These are phyloP conservation scores for Alternaria hordeiaustralica DNA, from an alignment of 2,329 filamentous ascomycete genomes.

Conservation along the genomic window DNA sequence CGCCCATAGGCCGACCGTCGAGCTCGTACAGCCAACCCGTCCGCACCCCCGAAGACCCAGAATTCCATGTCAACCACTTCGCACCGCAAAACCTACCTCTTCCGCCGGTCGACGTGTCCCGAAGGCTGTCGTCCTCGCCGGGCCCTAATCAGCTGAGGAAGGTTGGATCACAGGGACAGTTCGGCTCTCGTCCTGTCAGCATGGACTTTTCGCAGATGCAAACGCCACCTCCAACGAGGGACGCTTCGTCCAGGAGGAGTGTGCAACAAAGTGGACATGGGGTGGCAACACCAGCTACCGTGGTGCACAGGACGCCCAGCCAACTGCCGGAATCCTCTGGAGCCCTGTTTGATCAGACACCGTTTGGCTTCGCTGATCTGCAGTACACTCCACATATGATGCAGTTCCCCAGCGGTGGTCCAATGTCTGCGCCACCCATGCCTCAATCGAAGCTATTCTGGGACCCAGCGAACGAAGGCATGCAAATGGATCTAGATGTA, in stretches of 20 bases:
- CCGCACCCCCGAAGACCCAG: slow-evolving; percentile 48
- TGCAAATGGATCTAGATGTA: slow-evolving; percentile 46
- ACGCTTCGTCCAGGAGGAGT: slow-evolving; percentile 58
- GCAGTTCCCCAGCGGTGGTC: slow-evolving; percentile 58
- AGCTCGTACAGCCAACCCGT: slow-evolving; percentile 45
- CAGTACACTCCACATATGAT: slow-evolving; percentile 66
- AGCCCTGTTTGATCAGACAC: slow-evolving; percentile 45
- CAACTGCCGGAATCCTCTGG: slow-evolving; percentile 30
- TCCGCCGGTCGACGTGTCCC: slow-evolving; percentile 66
- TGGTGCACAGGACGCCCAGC: slow-evolving; percentile 51
- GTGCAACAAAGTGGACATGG: slow-evolving; percentile 41
- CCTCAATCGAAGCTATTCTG: slow-evolving; percentile 56
- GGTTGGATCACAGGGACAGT: slow-evolving; percentile 18
- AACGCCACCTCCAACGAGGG: slow-evolving; percentile 67
- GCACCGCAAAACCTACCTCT: slow-evolving; percentile 62
- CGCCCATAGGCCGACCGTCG: slow-evolving; percentile 42
- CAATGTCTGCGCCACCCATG: slow-evolving; percentile 63
- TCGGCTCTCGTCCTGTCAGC: slow-evolving; percentile 32
- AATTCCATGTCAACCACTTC: slow-evolving; percentile 68
- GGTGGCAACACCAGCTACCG: slow-evolving; percentile 46
- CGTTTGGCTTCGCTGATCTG: slow-evolving; percentile 59
- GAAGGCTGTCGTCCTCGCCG: slow-evolving; percentile 65
- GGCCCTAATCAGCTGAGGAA: slow-evolving; percentile 44
- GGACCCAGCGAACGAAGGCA: slow-evolving; percentile 40
- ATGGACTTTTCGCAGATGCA: slow-evolving; percentile 61